phyloP scores from a whole-genome alignment of 2,329 filamentous ascomycete genomes.

The Verticillium alfalfae region DNA sequence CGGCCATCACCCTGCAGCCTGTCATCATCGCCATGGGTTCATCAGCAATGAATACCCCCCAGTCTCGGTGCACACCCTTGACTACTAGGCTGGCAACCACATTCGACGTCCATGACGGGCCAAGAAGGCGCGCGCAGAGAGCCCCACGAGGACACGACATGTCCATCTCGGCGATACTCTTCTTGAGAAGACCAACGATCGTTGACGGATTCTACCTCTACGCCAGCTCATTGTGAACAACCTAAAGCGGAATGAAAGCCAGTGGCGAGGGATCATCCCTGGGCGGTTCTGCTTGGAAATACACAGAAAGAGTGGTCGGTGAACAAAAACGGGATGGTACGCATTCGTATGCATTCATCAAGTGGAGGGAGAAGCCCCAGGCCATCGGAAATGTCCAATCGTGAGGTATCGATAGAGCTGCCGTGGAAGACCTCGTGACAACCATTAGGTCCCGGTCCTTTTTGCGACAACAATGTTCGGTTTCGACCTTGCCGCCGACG shows the following conservation, averaged over 20 bases:
- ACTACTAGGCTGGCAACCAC: background rate
- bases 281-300: background rate
- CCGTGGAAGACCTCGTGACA: background rate
- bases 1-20: background rate
- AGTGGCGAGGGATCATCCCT: background rate
- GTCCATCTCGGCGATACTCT: background rate
- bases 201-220: background rate
- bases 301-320: background rate
- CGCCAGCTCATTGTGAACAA: background rate
- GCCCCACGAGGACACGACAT: background rate
- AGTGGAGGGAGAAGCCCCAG: background rate
- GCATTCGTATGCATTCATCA: background rate
- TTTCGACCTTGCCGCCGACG: background rate
- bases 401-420: background rate
- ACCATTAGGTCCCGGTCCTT: background rate
- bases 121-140: background rate
- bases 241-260: background rate
- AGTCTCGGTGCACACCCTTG: background rate
- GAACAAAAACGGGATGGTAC: background rate
- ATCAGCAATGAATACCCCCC: background rate
- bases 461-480: background rate
- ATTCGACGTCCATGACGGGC: background rate
- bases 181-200: background rate
- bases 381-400: background rate
- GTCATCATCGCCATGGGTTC: background rate